Percentiles rank a stretch among this genome's conserved stretches.
Conservation (phyloP, 768 basidiomycete genomes). For the Tulasnella sp. region DNA sequence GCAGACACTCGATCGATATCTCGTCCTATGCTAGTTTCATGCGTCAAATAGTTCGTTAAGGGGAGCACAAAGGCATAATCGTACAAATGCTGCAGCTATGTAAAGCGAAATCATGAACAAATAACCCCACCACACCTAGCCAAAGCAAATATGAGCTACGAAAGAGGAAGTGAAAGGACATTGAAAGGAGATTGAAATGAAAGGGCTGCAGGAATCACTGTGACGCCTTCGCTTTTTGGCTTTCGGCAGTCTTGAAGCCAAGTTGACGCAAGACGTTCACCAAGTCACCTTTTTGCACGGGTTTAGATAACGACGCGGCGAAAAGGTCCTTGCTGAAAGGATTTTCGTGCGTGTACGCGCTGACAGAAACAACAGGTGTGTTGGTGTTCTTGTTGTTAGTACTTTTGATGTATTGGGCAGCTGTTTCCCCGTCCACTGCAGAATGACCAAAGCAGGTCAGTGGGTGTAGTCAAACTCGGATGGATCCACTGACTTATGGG, state of each 20-base stretch:
- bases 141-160: background rate
- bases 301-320: conserved; percentile 75
- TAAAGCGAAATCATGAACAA: background rate
- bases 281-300: conserved; percentile 78
- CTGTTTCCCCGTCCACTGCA: conserved; percentile 87
- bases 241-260: conserved; percentile 43
- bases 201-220: background rate
- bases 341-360: conserved; percentile 46
- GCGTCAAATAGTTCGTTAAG: background rate
- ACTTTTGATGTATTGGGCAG: conserved; percentile 93
- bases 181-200: background rate
- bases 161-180: background rate
- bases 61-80: background rate
- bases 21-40: background rate
- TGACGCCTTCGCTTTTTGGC: conserved; percentile 4
- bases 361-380: conserved; percentile 87
- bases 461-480: background rate
- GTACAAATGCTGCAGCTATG: background rate
- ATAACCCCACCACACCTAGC: background rate
- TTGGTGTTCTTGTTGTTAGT: conserved; percentile 91
- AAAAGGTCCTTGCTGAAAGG: conserved; percentile 39
- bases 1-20: background rate
- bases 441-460: background rate
- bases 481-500: conserved; percentile 58
- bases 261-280: conserved; percentile 69